phyloP scores from a whole-genome alignment of 2,329 filamentous ascomycete species.

The Phialophora expanda region DNA sequence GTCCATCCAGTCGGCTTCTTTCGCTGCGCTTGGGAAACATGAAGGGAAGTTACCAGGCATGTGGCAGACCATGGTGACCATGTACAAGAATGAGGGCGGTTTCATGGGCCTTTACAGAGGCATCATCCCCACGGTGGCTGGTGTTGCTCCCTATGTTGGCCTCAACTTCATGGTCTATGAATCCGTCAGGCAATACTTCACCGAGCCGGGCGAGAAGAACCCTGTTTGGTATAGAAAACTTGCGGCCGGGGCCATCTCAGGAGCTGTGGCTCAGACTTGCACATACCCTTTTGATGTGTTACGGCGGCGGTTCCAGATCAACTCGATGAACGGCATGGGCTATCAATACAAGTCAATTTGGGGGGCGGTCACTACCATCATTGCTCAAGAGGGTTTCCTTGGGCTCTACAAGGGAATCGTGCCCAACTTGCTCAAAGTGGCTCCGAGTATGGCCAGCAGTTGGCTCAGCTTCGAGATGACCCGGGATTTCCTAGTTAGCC shows the following conservation, averaged over 20 bases:
- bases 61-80: slow-evolving; percentile 79
- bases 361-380: slow-evolving; percentile 81
- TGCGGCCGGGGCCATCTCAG: slow-evolving; percentile 88
- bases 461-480: slow-evolving; percentile 98
- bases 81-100: slow-evolving; percentile 93
- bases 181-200: slow-evolving; percentile 80
- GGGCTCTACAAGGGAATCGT: slow-evolving; percentile 96
- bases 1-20: slow-evolving; percentile 97
- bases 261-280: slow-evolving; percentile 93
- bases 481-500: slow-evolving; percentile 75
- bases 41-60: slow-evolving; percentile 81
- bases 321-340: slow-evolving; percentile 98
- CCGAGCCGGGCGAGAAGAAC: slow-evolving; percentile 83
- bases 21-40: slow-evolving; percentile 71
- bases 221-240: slow-evolving; percentile 81
- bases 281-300: slow-evolving; percentile 98
- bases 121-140: slow-evolving; percentile 90
- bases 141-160: slow-evolving; percentile 95
- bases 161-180: slow-evolving; percentile 99
- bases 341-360: slow-evolving; percentile 89
- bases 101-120: slow-evolving; percentile 86
- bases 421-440: slow-evolving; percentile 94
- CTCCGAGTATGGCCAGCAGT: slow-evolving; percentile 96
- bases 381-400: slow-evolving; percentile 78
- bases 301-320: slow-evolving; percentile 93